These are phyloP conservation scores for Candida pseudofarinosa DNA, from an alignment of 805 yeast genomes.

Conservation along the genomic window DNA sequence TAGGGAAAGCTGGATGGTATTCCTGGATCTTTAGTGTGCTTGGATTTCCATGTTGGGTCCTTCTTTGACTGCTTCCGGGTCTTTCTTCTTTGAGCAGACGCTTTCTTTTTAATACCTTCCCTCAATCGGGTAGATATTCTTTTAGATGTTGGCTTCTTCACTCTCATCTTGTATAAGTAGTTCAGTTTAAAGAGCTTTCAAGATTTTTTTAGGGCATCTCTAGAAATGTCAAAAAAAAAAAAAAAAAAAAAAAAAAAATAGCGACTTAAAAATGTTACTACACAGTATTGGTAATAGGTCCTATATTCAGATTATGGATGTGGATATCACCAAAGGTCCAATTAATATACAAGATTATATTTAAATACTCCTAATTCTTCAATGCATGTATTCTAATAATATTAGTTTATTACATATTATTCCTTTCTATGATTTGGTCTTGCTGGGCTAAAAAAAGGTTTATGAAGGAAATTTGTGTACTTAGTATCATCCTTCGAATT, in stretches of 20 bases:
- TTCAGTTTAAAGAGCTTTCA: background rate
- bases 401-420: background rate
- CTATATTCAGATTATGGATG: too few species aligned
- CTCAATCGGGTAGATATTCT: constrained; percentile 89
- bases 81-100: constrained; percentile 86
- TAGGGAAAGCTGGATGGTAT: constrained; percentile 94
- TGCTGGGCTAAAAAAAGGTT: constrained; percentile 31
- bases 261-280: background rate
- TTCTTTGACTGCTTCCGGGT: constrained; percentile 77
- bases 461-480: constrained; percentile 27
- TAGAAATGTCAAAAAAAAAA: constrained; percentile 3
- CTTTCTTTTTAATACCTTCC: constrained; percentile 95
- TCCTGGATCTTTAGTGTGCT: constrained; percentile 82
- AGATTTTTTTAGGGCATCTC: background rate
- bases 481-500: constrained; percentile 2
- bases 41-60: constrained; percentile 92
- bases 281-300: background rate
- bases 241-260: constrained; percentile 3
- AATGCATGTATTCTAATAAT: background rate
- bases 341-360: background rate
- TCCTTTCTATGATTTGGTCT: background rate
- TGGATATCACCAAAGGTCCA: too few species aligned
- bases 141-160: constrained; percentile 71
- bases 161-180: constrained; percentile 33
- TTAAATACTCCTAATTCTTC: background rate